Evolutionary conservation across 2,329 filamentous ascomycete genomes (phyloP).

Genomic region (Cladosporium sp.): DNA sequence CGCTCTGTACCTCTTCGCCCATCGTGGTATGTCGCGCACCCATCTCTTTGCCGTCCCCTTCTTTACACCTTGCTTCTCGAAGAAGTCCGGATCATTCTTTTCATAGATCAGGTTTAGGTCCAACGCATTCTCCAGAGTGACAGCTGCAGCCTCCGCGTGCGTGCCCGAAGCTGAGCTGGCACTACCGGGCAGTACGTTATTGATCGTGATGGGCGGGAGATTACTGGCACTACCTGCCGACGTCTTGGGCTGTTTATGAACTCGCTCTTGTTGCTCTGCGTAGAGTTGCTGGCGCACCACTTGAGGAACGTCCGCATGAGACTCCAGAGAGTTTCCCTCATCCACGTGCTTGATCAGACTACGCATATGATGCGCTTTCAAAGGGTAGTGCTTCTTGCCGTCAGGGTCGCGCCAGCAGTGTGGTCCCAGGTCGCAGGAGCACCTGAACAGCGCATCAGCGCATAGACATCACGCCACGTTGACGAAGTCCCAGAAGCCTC

Average conservation of each 20-base stretch:
- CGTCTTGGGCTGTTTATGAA: not conserved
- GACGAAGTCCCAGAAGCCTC: not conserved
- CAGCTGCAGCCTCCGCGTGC: not conserved
- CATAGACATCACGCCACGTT: constrained; percentile 2
- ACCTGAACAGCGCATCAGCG: not conserved
- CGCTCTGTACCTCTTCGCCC: not conserved
- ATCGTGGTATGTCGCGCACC: not conserved
- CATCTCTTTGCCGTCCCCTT: not conserved
- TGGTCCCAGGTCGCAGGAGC: not conserved
- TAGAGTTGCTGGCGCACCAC: not conserved
- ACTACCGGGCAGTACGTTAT: not conserved
- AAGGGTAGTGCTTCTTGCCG: not conserved
- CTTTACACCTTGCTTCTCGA: constrained; percentile 2
- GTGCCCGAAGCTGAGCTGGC: not conserved
- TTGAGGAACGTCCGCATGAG: not conserved
- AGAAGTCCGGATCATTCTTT: constrained; percentile 1
- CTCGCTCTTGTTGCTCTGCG: not conserved
- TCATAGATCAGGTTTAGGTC: not conserved
- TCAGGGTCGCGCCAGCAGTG: not conserved
- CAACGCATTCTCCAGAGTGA: not conserved
- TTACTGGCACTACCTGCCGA: not conserved
- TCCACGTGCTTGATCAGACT: not conserved
- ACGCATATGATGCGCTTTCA: not conserved
- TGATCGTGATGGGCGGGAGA: not conserved
- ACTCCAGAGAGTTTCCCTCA: not conserved